phyloP scores from a whole-genome alignment of 148 eudicot genomes.

The Spergularia marina region DNA sequence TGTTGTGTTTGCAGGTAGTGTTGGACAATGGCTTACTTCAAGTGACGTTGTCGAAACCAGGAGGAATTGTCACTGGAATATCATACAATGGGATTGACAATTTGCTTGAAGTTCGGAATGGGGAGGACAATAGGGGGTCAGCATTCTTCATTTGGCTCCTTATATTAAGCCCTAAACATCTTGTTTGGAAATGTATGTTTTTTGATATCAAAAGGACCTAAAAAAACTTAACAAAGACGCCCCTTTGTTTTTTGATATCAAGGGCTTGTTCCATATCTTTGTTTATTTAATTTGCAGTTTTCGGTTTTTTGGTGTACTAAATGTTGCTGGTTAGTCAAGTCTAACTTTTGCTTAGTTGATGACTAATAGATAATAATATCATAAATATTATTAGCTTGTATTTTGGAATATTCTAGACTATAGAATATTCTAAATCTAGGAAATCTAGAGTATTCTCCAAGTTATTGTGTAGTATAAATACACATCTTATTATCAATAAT shows the following conservation, averaged over 20 bases:
- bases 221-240: neutral
- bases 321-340: neutral
- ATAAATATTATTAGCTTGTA: too few relatives aligned
- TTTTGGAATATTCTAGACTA: too few relatives aligned
- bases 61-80: slow-evolving; percentile 68
- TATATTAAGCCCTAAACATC: neutral
- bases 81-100: slow-evolving; percentile 74
- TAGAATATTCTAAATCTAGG: too few relatives aligned
- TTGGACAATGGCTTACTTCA: slow-evolving; percentile 75
- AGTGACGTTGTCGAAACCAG: slow-evolving; percentile 76
- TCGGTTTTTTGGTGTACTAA: neutral
- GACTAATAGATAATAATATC: too few relatives aligned
- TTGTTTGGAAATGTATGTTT: neutral
- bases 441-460: too few relatives aligned
- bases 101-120: slow-evolving; percentile 62
- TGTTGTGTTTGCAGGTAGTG: slow-evolving; percentile 49
- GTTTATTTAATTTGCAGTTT: neutral
- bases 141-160: neutral
- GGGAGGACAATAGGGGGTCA: slow-evolving; percentile 78
- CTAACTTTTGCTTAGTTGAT: neutral
- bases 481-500: too few relatives aligned
- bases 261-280: too few relatives aligned
- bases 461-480: too few relatives aligned
- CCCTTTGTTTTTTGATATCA: too few relatives aligned
- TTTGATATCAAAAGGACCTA: neutral